These are phyloP conservation scores for Serendipita indica DNA, from an alignment of 768 basidiomycete species.

Conservation along the genomic window DNA sequence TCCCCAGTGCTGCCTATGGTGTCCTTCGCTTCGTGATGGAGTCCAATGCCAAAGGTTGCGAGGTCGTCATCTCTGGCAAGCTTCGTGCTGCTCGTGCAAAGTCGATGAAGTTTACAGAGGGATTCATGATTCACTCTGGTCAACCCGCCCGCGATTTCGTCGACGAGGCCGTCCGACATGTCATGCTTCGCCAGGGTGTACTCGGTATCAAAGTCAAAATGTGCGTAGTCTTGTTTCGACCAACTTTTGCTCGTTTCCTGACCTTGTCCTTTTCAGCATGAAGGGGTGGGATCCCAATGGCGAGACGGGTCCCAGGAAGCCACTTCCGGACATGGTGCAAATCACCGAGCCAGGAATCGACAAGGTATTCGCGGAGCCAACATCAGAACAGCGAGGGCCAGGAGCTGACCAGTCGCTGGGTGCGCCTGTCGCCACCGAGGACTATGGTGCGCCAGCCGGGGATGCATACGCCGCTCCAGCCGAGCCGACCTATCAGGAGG, in stretches of 20 bases:
- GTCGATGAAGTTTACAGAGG: slow-evolving; percentile 99
- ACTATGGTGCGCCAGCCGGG: neutral
- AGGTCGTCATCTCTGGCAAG: slow-evolving; percentile 98
- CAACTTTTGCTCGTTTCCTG: slow-evolving; percentile 13
- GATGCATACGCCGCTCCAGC: neutral
- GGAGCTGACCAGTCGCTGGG: neutral
- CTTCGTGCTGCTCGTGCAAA: slow-evolving; percentile 99
- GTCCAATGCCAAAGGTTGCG: slow-evolving; percentile 98
- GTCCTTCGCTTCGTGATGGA: slow-evolving; percentile 99
- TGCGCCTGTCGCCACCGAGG: neutral
- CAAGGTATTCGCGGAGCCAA: slow-evolving; percentile 78
- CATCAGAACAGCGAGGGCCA: slow-evolving; percentile 71
- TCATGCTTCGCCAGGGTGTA: slow-evolving; percentile 95
- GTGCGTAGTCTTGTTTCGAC: slow-evolving; percentile 30
- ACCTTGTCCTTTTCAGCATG: slow-evolving; percentile 48
- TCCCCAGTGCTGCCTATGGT: slow-evolving; percentile 84
- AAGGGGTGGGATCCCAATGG: slow-evolving; percentile 92
- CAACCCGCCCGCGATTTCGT: slow-evolving; percentile 95
- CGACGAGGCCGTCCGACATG: slow-evolving; percentile 94
- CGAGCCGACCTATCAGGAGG: neutral
- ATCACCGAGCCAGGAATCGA: slow-evolving; percentile 82
- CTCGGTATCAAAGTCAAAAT: slow-evolving; percentile 99
- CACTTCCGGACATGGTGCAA: slow-evolving; percentile 87
- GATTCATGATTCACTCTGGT: slow-evolving; percentile 98
- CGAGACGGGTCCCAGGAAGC: slow-evolving; percentile 72